phyloP scores from a whole-genome alignment of 352 stramenopile species.

The Globisporangium megalacanthum region DNA sequence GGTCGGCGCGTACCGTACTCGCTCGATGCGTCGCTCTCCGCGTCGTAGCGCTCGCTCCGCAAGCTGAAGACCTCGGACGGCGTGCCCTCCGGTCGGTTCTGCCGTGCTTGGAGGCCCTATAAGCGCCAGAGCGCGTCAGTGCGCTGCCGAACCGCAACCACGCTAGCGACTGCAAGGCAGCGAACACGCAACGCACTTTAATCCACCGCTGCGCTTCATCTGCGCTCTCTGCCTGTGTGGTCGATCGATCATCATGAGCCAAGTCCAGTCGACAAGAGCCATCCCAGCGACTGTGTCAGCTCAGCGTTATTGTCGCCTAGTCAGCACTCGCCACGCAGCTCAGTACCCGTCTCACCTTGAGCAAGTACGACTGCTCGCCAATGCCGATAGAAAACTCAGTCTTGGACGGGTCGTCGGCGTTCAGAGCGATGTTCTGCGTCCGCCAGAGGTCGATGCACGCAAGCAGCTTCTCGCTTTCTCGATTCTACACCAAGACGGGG shows the following conservation, averaged over 20 bases:
- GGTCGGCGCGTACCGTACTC: slow-evolving; percentile 51
- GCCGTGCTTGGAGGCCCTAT: slow-evolving; percentile 60
- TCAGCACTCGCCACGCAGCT: neutral
- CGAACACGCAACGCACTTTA: slow-evolving; percentile 26
- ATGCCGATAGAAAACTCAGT: slow-evolving; percentile 85
- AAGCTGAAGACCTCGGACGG: slow-evolving; percentile 80
- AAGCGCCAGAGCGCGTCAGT: neutral
- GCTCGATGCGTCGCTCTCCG: slow-evolving; percentile 79
- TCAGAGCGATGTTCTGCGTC: slow-evolving; percentile 76
- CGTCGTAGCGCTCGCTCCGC: slow-evolving; percentile 75
- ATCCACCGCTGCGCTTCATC: slow-evolving; percentile 61
- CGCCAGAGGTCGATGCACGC: slow-evolving; percentile 87
- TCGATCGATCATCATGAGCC: neutral
- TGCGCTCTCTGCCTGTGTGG: slow-evolving; percentile 47
- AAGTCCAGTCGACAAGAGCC: neutral
- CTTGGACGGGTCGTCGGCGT: slow-evolving; percentile 39
- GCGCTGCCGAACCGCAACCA: too few species aligned
- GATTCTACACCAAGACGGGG: slow-evolving; percentile 33
- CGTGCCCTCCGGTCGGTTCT: slow-evolving; percentile 63
- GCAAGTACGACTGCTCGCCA: slow-evolving; percentile 81
- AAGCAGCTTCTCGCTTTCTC: slow-evolving; percentile 81
- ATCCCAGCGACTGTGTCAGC: neutral
- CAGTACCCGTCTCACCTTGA: slow-evolving; percentile 34
- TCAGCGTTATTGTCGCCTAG: neutral
- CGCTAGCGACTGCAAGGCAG: too few species aligned